These are phyloP conservation scores for Neurospora sp. DNA, from an alignment of 495 filamentous ascomycete species.

Conservation along the genomic window DNA sequence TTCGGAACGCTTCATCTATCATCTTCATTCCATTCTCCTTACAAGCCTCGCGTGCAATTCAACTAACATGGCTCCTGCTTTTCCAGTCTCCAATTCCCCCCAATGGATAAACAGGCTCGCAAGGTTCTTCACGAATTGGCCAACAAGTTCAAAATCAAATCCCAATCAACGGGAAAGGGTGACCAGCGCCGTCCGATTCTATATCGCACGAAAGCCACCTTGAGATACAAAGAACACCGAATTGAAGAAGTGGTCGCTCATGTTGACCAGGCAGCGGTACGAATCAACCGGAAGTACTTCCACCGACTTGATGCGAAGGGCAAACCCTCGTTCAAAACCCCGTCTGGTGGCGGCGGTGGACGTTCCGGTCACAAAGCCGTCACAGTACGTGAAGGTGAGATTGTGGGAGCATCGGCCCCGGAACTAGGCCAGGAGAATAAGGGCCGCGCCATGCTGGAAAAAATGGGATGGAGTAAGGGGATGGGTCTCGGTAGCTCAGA, in stretches of 20 bases:
- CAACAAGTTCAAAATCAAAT: constrained; percentile 61
- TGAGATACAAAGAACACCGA: constrained; percentile 37
- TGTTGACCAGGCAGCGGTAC: constrained; percentile 31
- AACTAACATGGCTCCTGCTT: constrained; percentile 5
- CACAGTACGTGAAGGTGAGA: constrained; percentile 72
- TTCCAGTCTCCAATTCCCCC: constrained; percentile 63
- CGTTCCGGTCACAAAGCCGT: constrained; percentile 27
- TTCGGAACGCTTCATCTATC: neutral
- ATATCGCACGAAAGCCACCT: constrained; percentile 58
- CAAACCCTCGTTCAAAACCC: constrained; percentile 16
- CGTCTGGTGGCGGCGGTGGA: constrained; percentile 15
- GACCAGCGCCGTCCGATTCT: constrained; percentile 66
- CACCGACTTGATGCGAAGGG: constrained; percentile 33
- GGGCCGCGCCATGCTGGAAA: constrained; percentile 84
- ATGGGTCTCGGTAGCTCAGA: constrained; percentile 74
- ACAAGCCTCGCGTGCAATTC: neutral
- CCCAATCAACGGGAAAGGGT: constrained; percentile 70
- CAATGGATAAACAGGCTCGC: constrained; percentile 69
- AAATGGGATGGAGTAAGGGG: constrained; percentile 92
- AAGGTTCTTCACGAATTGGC: constrained; percentile 70
- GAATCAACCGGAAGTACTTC: constrained; percentile 38
- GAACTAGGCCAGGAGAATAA: constrained; percentile 77
- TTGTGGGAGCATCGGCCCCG: constrained; percentile 75
- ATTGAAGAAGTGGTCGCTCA: constrained; percentile 23
- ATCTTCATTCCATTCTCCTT: neutral